A percentile compares a stretch with the other conserved stretches of the same genome.
Evolutionary conservation across 2,329 filamentous ascomycete species (phyloP).

Genomic region (Ophidiomyces ophidiicola): DNA sequence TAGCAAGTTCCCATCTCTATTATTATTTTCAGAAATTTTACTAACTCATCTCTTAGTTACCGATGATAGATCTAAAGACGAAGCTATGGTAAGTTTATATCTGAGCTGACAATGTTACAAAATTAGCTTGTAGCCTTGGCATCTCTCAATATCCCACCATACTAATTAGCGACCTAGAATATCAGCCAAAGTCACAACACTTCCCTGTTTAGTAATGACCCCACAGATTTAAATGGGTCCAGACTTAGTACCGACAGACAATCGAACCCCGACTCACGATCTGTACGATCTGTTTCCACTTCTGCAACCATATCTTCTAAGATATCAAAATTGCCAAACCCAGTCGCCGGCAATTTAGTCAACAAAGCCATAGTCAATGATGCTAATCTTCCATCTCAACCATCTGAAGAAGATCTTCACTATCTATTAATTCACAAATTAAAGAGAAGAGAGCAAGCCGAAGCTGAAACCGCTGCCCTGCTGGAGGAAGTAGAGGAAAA

Average conservation of each 20-base stretch:
- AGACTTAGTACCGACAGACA: neutral
- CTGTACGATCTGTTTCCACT: slow-evolving; percentile 1
- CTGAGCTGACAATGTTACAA: too few species aligned
- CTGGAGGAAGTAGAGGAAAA: slow-evolving; percentile 21
- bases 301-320: slow-evolving; percentile 1
- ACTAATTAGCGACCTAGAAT: too few species aligned
- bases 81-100: too few species aligned
- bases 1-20: too few species aligned
- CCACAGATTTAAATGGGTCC: neutral
- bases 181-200: neutral
- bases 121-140: too few species aligned
- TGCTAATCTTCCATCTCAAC: slow-evolving; percentile 4
- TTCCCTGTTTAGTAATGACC: neutral
- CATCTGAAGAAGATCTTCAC: slow-evolving; percentile 28
- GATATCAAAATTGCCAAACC: neutral
- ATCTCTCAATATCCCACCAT: too few species aligned
- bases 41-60: too few species aligned
- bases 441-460: slow-evolving; percentile 26
- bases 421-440: slow-evolving; percentile 26
- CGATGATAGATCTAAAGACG: too few species aligned
- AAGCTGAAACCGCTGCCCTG: slow-evolving; percentile 17
- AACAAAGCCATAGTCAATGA: neutral
- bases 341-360: neutral
- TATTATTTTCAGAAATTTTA: too few species aligned
- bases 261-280: neutral